Evolutionary conservation across 345 rosid genomes (phyloP).

Genomic region (Hypericum perforatum): DNA sequence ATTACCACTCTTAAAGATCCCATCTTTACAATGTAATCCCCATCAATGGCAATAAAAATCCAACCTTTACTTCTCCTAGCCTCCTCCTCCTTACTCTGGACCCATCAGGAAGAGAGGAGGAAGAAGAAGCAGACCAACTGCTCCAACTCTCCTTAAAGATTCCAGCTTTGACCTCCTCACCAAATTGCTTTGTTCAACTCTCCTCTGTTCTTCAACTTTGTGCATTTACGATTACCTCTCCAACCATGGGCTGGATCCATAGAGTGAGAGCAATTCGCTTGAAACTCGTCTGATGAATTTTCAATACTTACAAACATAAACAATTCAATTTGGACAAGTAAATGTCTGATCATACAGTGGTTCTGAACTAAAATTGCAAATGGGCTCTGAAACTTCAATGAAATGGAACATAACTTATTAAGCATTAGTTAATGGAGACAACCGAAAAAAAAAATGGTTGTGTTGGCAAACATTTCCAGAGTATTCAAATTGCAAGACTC

Average conservation of each 20-base stretch:
- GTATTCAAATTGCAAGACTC: background rate
- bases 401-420: too few species aligned
- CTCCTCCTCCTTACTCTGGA: constrained; percentile 3
- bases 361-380: too few species aligned
- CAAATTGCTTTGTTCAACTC: constrained; percentile 51
- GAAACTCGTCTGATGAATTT: too few species aligned
- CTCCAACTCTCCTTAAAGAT: constrained; percentile 52
- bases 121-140: constrained; percentile 23
- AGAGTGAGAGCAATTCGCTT: too few species aligned
- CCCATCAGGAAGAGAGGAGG: background rate
- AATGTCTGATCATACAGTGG: too few species aligned
- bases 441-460: too few species aligned
- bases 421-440: too few species aligned
- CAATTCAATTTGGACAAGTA: too few species aligned
- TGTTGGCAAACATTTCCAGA: too few species aligned
- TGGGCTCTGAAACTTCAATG: too few species aligned
- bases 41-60: constrained; percentile 12
- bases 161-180: constrained; percentile 83
- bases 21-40: too few species aligned
- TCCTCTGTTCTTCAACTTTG: constrained; percentile 47
- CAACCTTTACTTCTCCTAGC: background rate
- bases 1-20: background rate
- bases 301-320: too few species aligned
- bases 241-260: constrained; percentile 85
- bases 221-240: constrained; percentile 63